Percentiles rank a stretch among this genome's conserved stretches.
These are phyloP conservation scores for Vigna mungo DNA, from an alignment of 306 rosid genomes.

Conservation along the genomic window DNA sequence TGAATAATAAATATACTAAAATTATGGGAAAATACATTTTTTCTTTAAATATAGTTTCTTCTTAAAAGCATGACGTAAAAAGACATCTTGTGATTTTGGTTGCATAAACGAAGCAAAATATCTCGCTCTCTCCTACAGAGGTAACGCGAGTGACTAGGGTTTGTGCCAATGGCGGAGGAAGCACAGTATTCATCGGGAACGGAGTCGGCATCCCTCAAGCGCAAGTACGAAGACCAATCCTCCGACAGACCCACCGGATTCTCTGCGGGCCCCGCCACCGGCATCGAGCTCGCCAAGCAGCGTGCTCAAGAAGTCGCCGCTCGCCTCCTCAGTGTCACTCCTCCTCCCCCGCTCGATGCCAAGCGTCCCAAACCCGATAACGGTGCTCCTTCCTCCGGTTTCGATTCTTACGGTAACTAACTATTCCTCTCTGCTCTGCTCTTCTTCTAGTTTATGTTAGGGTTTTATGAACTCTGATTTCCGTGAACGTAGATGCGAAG, in stretches of 20 bases:
- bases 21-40: no score
- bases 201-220: constrained; percentile 58
- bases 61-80: no score
- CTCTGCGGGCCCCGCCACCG: constrained; percentile 77
- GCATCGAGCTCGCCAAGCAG: constrained; percentile 79
- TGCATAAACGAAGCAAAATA: background rate
- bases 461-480: background rate
- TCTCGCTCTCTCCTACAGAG: background rate
- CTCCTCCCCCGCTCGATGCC: constrained; percentile 49
- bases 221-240: constrained; percentile 83
- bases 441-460: background rate
- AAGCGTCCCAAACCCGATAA: constrained; percentile 87
- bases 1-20: no score
- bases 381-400: constrained; percentile 61
- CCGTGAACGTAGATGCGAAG: constrained; percentile 59
- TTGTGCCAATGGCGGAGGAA: constrained; percentile 44
- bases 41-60: no score
- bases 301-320: constrained; percentile 95
- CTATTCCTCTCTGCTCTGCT: constrained; percentile 41
- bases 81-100: no score
- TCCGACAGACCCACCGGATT: constrained; percentile 71
- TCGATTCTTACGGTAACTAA: constrained; percentile 64
- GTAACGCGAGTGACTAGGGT: background rate
- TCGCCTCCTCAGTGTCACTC: constrained; percentile 63
- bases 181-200: constrained; percentile 34